Conservation (phyloP, 768 basidiomycete genomes). For the Phaeotremella skinneri region DNA sequence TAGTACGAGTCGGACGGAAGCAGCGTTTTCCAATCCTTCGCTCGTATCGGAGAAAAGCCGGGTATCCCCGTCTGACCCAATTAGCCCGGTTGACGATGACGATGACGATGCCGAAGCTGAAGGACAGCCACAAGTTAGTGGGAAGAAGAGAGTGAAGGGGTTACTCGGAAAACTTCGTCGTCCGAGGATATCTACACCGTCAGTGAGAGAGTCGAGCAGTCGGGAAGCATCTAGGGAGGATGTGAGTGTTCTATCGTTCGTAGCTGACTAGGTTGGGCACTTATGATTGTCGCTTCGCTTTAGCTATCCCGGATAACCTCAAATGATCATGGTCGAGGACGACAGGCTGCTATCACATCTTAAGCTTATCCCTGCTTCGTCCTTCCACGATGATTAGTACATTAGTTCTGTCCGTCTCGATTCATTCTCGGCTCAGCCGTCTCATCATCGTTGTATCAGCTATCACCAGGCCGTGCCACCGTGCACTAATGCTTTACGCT, state of each 20-base stretch:
- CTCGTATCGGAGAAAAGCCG: background rate
- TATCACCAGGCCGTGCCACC: no score
- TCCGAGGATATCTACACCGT: background rate
- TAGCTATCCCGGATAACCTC: background rate
- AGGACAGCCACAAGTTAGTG: background rate
- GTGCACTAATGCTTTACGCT: no score
- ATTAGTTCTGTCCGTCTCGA: no score
- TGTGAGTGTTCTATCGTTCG: constrained; percentile 1
- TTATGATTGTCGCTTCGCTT: background rate
- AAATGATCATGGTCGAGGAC: background rate
- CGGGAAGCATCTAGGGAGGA: background rate
- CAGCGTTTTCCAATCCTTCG: background rate
- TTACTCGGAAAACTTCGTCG: background rate
- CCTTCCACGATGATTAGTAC: no score
- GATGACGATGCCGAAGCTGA: background rate
- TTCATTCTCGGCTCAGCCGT: background rate
- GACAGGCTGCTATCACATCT: background rate
- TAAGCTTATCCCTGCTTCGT: background rate
- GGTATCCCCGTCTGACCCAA: background rate
- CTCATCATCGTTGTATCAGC: background rate
- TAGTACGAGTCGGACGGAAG: background rate
- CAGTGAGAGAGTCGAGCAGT: background rate
- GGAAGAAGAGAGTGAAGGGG: background rate
- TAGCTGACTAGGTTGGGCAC: background rate
- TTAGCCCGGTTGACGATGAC: background rate